Conservation (phyloP, 2,329 filamentous ascomycete species). For the Beauveria caledonica region DNA sequence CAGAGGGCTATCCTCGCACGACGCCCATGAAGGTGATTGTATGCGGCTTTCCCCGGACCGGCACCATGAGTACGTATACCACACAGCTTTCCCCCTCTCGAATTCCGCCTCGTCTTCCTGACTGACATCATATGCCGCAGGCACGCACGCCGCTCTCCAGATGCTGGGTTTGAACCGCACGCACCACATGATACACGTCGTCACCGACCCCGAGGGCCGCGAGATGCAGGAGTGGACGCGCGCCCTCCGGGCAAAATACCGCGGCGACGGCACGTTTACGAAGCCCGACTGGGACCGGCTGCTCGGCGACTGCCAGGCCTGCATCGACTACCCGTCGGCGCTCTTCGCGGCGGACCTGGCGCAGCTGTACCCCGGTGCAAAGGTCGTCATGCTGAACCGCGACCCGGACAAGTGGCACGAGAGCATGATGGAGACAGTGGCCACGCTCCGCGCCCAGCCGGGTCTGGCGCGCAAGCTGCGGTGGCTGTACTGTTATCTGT, state of each 20-base stretch:
- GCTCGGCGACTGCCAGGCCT: conserved; percentile 13
- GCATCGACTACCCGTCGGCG: conserved; percentile 14
- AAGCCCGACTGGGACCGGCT: conserved; percentile 14
- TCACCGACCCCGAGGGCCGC: neutral
- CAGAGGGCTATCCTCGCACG: conserved; percentile 11
- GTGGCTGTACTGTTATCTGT: conserved; percentile 16
- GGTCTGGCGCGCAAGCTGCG: conserved; percentile 16
- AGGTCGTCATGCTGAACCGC: conserved; percentile 15
- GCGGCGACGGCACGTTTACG: neutral
- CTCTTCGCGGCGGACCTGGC: conserved; percentile 15
- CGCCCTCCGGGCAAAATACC: conserved; percentile 8
- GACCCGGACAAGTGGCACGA: conserved; percentile 14
- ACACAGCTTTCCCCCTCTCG: neutral
- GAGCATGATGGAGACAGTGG: conserved; percentile 17
- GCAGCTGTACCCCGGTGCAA: conserved; percentile 14
- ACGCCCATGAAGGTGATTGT: conserved; percentile 8
- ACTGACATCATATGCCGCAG: neutral
- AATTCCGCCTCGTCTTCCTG: neutral
- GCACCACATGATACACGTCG: conserved; percentile 8
- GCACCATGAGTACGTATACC: conserved; percentile 4
- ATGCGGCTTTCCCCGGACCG: conserved; percentile 10
- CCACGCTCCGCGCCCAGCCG: neutral
- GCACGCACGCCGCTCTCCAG: conserved; percentile 7
- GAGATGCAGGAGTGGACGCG: conserved; percentile 9
- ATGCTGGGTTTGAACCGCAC: conserved; percentile 15